Evolutionary conservation across 331 rosid genomes (phyloP).

Genomic region (Stylosanthes scabra): DNA sequence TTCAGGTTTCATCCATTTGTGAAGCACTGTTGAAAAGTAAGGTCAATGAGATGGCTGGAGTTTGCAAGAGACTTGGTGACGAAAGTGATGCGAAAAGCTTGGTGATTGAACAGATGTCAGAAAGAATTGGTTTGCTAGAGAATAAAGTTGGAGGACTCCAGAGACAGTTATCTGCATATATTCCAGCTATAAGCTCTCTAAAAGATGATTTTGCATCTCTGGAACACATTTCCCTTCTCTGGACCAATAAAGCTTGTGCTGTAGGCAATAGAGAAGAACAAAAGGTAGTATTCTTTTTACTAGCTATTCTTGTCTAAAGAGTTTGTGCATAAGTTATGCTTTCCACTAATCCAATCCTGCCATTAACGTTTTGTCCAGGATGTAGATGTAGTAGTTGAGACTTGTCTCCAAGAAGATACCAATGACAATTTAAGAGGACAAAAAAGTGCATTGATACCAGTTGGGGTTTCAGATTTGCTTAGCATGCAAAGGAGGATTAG

Average conservation of each 20-base stretch:
- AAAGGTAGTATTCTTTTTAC: conserved; percentile 58
- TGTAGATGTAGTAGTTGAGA: conserved; percentile 41
- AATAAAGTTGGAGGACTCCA: conserved; percentile 66
- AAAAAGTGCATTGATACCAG: conserved; percentile 34
- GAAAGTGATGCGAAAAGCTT: conserved; percentile 61
- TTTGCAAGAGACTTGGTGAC: conserved; percentile 69
- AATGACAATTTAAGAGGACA: conserved; percentile 41
- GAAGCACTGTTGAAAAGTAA: conserved; percentile 75
- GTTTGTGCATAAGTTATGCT: conserved; percentile 21
- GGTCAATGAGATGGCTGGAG: conserved; percentile 72
- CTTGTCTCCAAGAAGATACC: conserved; percentile 45
- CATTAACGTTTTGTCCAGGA: conserved; percentile 57
- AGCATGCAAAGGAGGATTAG: conserved; percentile 62
- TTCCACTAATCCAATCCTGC: conserved; percentile 33
- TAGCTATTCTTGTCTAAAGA: conserved; percentile 1
- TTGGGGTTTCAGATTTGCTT: conserved; percentile 68
- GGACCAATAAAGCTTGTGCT: conserved; percentile 43
- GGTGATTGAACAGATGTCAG: conserved; percentile 68
- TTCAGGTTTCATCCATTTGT: conserved; percentile 74
- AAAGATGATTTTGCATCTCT: conserved; percentile 75
- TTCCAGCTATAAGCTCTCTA: conserved; percentile 73
- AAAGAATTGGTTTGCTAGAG: conserved; percentile 59
- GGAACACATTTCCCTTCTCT: conserved; percentile 67
- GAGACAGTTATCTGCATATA: conserved; percentile 68
- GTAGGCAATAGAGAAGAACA: conserved; percentile 41